Percentiles rank a stretch among this genome's conserved stretches.
Conservation (phyloP, 768 basidiomycete genomes). For the Nevesoporus exiguus region DNA sequence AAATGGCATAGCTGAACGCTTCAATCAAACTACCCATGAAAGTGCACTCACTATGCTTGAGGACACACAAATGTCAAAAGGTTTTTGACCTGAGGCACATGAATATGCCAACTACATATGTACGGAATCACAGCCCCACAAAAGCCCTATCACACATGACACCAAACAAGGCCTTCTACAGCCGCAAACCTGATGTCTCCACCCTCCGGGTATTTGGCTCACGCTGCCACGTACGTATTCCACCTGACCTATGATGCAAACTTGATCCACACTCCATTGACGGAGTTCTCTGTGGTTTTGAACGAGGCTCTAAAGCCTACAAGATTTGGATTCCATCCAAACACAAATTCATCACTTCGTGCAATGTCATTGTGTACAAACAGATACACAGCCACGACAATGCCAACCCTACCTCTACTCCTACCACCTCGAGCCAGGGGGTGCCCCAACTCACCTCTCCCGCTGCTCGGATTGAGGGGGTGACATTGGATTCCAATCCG, state of each 20-base stretch:
- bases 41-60: slow-evolving; percentile 23
- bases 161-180: slow-evolving; percentile 18
- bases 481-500: not conserved
- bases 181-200: slow-evolving; percentile 21
- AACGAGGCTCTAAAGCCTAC: slow-evolving; percentile 5
- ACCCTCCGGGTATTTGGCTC: slow-evolving; percentile 23
- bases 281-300: not conserved
- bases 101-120: slow-evolving; percentile 6
- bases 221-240: slow-evolving; percentile 7
- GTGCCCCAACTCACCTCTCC: not conserved
- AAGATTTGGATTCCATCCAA: not conserved
- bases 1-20: not conserved
- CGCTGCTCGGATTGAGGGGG: not conserved
- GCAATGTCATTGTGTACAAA: slow-evolving; percentile 2
- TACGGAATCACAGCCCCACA: not conserved
- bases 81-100: slow-evolving; percentile 22
- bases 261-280: slow-evolving; percentile 9
- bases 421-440: not conserved
- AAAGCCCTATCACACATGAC: slow-evolving; percentile 13
- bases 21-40: slow-evolving; percentile 28
- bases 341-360: slow-evolving; percentile 2
- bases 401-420: not conserved
- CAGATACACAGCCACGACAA: not conserved
- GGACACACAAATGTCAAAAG: slow-evolving; percentile 13
- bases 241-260: not conserved